These are phyloP conservation scores for Trichoderma guizhouense DNA, from an alignment of 2,329 filamentous ascomycete species.

Conservation along the genomic window DNA sequence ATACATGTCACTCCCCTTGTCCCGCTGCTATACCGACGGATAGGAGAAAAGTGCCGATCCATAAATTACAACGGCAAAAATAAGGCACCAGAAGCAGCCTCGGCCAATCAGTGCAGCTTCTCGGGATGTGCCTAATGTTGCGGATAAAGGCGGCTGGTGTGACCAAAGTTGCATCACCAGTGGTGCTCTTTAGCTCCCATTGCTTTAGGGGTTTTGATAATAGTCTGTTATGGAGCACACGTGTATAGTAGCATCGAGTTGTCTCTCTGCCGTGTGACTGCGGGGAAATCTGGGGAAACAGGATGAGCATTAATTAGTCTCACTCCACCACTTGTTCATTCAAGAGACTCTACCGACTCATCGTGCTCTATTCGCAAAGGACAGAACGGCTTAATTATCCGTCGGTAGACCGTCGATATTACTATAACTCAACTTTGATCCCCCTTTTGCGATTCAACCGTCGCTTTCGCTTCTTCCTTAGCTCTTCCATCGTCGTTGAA, in stretches of 20 bases:
- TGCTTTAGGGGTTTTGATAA: neutral
- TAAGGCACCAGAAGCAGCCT: neutral
- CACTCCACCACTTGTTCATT: neutral
- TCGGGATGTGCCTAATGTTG: slow-evolving; percentile 12
- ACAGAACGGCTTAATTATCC: neutral
- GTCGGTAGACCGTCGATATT: neutral
- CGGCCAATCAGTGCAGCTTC: neutral
- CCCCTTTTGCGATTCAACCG: neutral
- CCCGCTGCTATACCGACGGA: slow-evolving; percentile 3
- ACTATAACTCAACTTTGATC: neutral
- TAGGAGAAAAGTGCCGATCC: neutral
- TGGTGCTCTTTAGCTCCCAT: neutral
- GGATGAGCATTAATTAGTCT: neutral
- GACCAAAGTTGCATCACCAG: neutral
- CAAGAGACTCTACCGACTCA: neutral
- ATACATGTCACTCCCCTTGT: neutral
- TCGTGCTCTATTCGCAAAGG: neutral
- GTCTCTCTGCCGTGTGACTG: neutral
- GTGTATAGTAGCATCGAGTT: neutral
- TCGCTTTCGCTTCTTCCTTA: neutral
- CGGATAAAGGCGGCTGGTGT: neutral
- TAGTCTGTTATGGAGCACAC: neutral
- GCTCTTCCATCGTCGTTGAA: neutral
- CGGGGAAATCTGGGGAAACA: slow-evolving; percentile 12
- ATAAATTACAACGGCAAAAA: neutral